phyloP scores from a whole-genome alignment of 225 moss, liverwort and hornwort genomes.

The Physcomitrium patens region DNA sequence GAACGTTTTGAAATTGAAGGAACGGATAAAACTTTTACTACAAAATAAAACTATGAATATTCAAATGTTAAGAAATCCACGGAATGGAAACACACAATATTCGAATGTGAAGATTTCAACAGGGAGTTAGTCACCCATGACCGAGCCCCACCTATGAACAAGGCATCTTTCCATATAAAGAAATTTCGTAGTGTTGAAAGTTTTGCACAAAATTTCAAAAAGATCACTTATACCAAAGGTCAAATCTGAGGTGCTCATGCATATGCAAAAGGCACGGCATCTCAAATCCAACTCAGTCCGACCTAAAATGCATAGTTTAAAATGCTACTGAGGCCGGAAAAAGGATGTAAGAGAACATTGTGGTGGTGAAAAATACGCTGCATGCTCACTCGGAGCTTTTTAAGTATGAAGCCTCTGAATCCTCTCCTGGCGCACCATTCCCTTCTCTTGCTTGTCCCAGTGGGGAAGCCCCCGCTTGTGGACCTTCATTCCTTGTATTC shows the following conservation, averaged over 20 bases:
- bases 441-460: slow-evolving; percentile 51
- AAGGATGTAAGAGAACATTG: background rate
- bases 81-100: too few species aligned
- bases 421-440: slow-evolving; percentile 58
- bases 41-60: too few species aligned
- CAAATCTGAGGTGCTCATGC: slow-evolving; percentile 19
- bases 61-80: too few species aligned
- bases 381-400: slow-evolving; percentile 46
- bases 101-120: too few species aligned
- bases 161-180: background rate
- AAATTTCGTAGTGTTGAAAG: background rate
- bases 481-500: slow-evolving; percentile 49
- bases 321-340: background rate
- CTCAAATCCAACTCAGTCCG: slow-evolving; percentile 28
- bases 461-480: slow-evolving; percentile 39
- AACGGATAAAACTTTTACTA: too few species aligned
- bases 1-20: too few species aligned
- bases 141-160: too few species aligned
- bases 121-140: too few species aligned
- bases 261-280: slow-evolving; percentile 19
- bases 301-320: slow-evolving; percentile 9
- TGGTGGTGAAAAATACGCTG: background rate
- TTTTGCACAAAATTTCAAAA: slow-evolving; percentile 12
- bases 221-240: slow-evolving; percentile 22
- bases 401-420: slow-evolving; percentile 57